Evolutionary conservation across 176 grass and related monocot genomes (phyloP).

Genomic region (Zizania latifolia): DNA sequence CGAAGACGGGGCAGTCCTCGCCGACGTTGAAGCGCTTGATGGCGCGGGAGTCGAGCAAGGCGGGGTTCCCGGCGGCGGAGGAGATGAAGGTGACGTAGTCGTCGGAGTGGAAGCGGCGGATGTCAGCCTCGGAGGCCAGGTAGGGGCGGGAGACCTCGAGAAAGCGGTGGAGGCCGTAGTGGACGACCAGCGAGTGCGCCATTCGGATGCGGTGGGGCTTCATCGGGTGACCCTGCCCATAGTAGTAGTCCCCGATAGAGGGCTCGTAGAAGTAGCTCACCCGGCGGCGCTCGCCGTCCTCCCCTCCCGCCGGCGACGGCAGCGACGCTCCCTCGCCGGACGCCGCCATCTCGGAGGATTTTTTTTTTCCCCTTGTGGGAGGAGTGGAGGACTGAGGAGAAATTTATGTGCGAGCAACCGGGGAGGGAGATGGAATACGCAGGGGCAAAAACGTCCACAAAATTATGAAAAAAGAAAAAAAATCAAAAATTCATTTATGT

Average conservation of each 20-base stretch:
- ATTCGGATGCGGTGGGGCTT: conserved; percentile 94
- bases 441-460: too few species aligned
- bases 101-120: conserved; percentile 76
- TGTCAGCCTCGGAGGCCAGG: conserved; percentile 58
- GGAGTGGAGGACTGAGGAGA: too few species aligned
- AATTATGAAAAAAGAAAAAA: too few species aligned
- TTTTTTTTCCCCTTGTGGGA: neutral
- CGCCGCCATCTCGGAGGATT: conserved; percentile 37
- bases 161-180: conserved; percentile 79
- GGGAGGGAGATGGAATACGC: too few species aligned
- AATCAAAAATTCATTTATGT: too few species aligned
- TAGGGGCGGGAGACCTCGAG: conserved; percentile 69
- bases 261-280: conserved; percentile 99
- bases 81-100: conserved; percentile 74
- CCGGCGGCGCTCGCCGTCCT: conserved; percentile 41
- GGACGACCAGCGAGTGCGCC: conserved; percentile 83
- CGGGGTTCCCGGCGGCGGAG: conserved; percentile 36
- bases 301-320: conserved; percentile 41
- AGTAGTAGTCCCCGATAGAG: conserved; percentile 88
- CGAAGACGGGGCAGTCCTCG: conserved; percentile 90
- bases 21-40: conserved; percentile 80
- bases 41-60: conserved; percentile 23
- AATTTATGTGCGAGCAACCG: too few species aligned
- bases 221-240: conserved; percentile 93
- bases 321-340: conserved; percentile 63